Evolutionary conservation across 345 rosid genomes (phyloP), one percentile per base, ranked within the genome.

Genomic region (Eucalyptus pauciflora): DNA sequence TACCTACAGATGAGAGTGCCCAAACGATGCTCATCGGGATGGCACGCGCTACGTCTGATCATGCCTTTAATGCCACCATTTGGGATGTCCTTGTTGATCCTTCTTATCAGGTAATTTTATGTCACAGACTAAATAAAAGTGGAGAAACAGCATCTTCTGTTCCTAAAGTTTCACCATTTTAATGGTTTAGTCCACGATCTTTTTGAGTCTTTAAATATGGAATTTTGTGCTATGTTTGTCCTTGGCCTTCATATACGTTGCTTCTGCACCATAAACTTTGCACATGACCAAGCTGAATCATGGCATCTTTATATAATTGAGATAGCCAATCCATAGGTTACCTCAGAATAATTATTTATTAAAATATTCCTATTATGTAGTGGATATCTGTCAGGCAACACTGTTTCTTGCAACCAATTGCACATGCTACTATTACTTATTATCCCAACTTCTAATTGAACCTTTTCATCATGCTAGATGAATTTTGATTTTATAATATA

Each of bases 81-180:
- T 97, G 99, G 99, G 99, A 97, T 94, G 99, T 97, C 91, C 96
- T 97, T 87, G 98, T 96, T 90, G 99, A 97, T 95, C 99, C 99
- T 89, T 91, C 93, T 86, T 96, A 97, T 92, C 99, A 97, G 98
- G 99, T 97, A 88, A 37, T 20, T 54, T 18, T 86, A 46, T 90
- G 48, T 87, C 62, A 41, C n/a, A 56, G 41, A 54, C 81, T 43
- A 58, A 54, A 20, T 5, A 1, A 41, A 76, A 41, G 29, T 37
- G 48, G 27, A 76, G 13, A 76, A 76, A 76, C 48, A 20, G 85
- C 85, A 76, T 41, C 83, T 71, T 18, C 48, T 4, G 48, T 76
- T 37, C 83, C 83, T 76, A 41, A 41, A 41, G 83, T 76, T 76
- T 76, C 13, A 41, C 48, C 48, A 76, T 76, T 76, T 22, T 76